Evolutionary conservation across 768 basidiomycete genomes (phyloP).

Genomic region (Termitomyces eurrhizus): DNA sequence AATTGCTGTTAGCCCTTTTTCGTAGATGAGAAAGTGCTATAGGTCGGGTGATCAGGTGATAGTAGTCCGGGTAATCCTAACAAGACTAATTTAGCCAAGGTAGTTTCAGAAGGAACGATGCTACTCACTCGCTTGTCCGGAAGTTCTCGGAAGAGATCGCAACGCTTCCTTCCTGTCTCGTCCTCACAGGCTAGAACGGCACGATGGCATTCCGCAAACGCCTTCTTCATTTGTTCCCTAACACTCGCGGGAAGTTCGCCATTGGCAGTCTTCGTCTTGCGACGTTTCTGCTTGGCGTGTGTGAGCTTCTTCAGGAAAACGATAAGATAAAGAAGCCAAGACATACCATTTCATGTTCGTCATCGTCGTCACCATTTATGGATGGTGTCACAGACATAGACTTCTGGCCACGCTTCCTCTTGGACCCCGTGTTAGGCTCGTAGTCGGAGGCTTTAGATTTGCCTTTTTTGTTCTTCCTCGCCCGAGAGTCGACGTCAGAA

Average conservation of each 20-base stretch:
- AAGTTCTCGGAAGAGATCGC: conserved; percentile 85
- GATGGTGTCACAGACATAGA: conserved; percentile 77
- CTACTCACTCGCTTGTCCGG: conserved; percentile 67
- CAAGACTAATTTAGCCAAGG: conserved; percentile 15
- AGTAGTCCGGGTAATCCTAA: conserved; percentile 91
- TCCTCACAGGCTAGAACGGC: conserved; percentile 73
- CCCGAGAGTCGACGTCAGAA: conserved; percentile 50
- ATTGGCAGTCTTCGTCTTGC: conserved; percentile 58
- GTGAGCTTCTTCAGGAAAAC: background rate
- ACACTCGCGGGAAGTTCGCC: conserved; percentile 54
- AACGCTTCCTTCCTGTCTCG: conserved; percentile 71
- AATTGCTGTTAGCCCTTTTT: conserved; percentile 60
- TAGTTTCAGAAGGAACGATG: background rate
- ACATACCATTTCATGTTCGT: conserved; percentile 4
- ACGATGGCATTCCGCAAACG: conserved; percentile 70
- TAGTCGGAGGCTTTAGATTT: conserved; percentile 53
- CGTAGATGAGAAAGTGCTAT: conserved; percentile 87
- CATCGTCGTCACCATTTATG: conserved; percentile 75
- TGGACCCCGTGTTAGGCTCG: conserved; percentile 49
- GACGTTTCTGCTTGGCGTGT: conserved; percentile 62
- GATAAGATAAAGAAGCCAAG: background rate
- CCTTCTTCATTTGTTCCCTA: conserved; percentile 80
- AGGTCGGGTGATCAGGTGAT: conserved; percentile 80
- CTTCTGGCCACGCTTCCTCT: conserved; percentile 75
- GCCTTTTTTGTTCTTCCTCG: conserved; percentile 63